Percentiles rank a stretch among this genome's conserved stretches.
These are phyloP conservation scores for Pachysandra terminalis DNA, from an alignment of 164 flowering plant species.

Conservation along the genomic window DNA sequence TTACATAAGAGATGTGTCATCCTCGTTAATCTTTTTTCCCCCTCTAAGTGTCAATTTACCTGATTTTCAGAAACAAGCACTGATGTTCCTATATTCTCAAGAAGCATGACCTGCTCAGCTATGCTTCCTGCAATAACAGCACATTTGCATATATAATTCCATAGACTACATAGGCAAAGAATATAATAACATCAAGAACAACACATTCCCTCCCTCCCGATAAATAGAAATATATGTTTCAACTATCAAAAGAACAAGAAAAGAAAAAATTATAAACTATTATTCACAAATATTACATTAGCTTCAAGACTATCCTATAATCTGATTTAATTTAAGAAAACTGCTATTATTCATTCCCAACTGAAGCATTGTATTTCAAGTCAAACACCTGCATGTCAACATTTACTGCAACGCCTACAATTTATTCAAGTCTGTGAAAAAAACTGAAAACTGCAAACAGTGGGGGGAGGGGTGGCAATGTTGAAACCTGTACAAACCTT, in stretches of 20 bases:
- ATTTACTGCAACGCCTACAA: neutral
- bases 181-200: neutral
- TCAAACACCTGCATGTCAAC: neutral
- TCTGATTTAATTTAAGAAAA: neutral
- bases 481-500: no score
- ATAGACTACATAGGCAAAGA: neutral
- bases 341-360: neutral
- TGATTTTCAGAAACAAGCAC: constrained; percentile 86
- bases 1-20: neutral
- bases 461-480: neutral
- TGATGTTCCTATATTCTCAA: constrained; percentile 95
- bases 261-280: no score
- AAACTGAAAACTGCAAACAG: neutral
- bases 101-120: constrained; percentile 92
- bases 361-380: neutral
- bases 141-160: constrained; percentile 6
- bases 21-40: neutral
- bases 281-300: no score
- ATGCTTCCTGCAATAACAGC: constrained; percentile 55
- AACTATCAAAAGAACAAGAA: no score
- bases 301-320: neutral
- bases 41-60: constrained; percentile 32
- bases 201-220: neutral
- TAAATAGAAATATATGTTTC: no score
- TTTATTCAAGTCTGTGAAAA: neutral